Evolutionary conservation across 176 grass and related monocot genomes (phyloP).

Genomic region (Themeda triandra): DNA sequence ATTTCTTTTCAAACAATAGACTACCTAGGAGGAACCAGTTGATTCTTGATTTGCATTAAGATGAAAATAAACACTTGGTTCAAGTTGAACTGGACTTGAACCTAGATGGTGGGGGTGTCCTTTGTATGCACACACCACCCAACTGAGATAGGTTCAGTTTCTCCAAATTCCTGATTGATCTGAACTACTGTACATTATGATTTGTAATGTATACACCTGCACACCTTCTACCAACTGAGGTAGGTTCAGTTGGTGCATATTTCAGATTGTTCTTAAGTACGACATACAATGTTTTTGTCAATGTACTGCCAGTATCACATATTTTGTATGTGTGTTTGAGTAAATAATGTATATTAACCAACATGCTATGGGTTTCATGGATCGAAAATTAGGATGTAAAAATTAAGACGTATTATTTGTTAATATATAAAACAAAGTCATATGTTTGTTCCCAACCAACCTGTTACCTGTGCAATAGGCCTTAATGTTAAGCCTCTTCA

Average conservation of each 20-base stretch:
- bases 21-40: background rate
- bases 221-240: background rate
- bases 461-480: background rate
- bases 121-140: background rate
- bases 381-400: background rate
- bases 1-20: background rate
- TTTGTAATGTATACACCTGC: background rate
- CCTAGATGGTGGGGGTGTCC: background rate
- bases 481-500: background rate
- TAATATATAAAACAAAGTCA: background rate
- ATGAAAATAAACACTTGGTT: background rate
- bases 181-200: background rate
- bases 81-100: background rate
- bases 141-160: background rate
- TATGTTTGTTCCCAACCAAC: background rate
- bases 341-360: background rate
- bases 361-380: background rate
- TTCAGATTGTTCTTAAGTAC: background rate
- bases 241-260: background rate
- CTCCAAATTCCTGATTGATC: background rate
- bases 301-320: background rate
- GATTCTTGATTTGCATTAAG: background rate
- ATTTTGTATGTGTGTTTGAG: background rate
- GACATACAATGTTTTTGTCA: background rate
- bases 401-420: constrained; percentile 15